Evolutionary conservation across 1,139 yeast genomes (phyloP), one percentile per base, ranked within the genome.

Genomic region (Yamadazyma friedrichii): DNA sequence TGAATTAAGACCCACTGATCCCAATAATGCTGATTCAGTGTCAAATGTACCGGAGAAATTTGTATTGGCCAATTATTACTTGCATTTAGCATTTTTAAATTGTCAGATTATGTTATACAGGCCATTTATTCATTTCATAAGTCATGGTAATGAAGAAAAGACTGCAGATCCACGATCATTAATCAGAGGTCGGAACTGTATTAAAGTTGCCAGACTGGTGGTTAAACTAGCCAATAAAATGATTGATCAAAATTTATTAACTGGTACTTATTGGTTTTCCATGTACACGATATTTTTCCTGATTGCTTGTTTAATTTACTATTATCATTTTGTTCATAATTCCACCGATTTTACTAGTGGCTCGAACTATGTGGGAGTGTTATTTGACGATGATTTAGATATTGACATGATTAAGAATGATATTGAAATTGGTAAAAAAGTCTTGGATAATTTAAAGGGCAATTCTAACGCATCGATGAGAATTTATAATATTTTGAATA

Each of bases 241-340:
- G 87, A 80, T 86, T 47, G 79, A 80, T 48, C 81, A 82, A 47
- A 76, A 84, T 46, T 73, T 88, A 55, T 68, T 89, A 42, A 80
- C 86, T 46, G 96, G 96, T 1, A 87, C 96, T 2, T 89, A 89
- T 59, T 88, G 96, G 96, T 89, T 88, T 58, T 84, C 94, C 12
- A 84, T 86, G 61, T 89, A 89, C 59, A 88, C 96, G 0, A 84
- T 89, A n/a, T 89, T 89, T 59, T 89, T 88, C 58, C 83, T 95
- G 3, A 89, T 89, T 42, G 95, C 96, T 0, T 87, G 95, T 52
- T 70, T 89, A 53, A 81, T 88, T 9, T 89, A 85, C 55, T 89
- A 88, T 57, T 86, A 82, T 44, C 96, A 88, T 60, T 94, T 86
- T 59, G 76, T 76, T 4, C 69, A 70, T 50, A 67, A 68, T 50